A percentile compares a stretch with the other conserved stretches of the same genome.
These are phyloP conservation scores for Pulveroboletus sp. DNA, from an alignment of 768 basidiomycete genomes.

Conservation along the genomic window DNA sequence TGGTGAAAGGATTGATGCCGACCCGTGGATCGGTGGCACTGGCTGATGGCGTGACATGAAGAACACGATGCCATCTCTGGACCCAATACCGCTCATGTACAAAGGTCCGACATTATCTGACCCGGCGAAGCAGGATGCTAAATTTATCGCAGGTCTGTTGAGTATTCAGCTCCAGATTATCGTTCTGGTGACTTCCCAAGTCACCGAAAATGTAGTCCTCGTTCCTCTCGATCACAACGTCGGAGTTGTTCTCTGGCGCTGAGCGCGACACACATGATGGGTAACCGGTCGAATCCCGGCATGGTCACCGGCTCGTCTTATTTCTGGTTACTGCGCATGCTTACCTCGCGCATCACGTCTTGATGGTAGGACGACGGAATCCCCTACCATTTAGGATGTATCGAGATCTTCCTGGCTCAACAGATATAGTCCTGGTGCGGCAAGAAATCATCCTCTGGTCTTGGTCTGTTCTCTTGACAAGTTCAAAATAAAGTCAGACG, in stretches of 20 bases:
- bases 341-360: conserved; percentile 7
- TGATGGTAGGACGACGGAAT: too few relatives aligned
- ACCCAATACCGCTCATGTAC: conserved; percentile 7
- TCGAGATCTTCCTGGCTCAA: conserved; percentile 5
- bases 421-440: neutral
- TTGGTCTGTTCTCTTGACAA: neutral
- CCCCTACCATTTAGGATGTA: neutral
- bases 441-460: neutral
- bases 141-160: conserved; percentile 10
- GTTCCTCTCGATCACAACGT: conserved; percentile 13
- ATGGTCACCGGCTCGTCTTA: conserved; percentile 6
- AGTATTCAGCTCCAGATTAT: conserved; percentile 6
- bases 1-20: conserved; percentile 6
- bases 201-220: conserved; percentile 14
- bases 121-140: conserved; percentile 7
- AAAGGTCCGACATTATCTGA: conserved; percentile 6
- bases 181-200: conserved; percentile 18
- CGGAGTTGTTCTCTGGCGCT: conserved; percentile 8
- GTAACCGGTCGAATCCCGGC: conserved; percentile 14
- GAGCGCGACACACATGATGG: neutral
- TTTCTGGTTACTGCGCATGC: conserved; percentile 5
- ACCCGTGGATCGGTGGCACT: neutral
- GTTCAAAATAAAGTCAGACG: neutral
- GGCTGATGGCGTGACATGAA: conserved; percentile 11
- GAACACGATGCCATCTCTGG: neutral